phyloP scores from a whole-genome alignment of 176 grass and related monocot genomes.

The Oryza officinalis region DNA sequence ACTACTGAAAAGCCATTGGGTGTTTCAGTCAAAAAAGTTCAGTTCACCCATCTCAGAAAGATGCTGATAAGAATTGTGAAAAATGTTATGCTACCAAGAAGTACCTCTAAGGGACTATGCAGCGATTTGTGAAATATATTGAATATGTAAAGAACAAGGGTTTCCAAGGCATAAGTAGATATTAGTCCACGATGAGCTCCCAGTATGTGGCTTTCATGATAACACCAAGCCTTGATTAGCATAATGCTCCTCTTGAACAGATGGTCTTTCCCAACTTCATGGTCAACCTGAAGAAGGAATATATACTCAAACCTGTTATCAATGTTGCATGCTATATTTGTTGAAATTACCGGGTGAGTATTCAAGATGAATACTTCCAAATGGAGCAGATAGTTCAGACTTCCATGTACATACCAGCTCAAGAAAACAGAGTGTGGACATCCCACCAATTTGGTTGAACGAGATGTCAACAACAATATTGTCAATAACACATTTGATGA shows the following conservation, averaged over 20 bases:
- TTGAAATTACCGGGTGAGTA: not conserved
- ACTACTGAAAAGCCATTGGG: not conserved
- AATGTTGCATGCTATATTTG: not conserved
- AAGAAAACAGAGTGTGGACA: constrained; percentile 68
- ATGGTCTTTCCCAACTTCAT: constrained; percentile 58
- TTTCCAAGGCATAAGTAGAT: constrained; percentile 89
- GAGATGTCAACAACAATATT: constrained; percentile 82
- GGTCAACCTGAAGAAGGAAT: constrained; percentile 56
- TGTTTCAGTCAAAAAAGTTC: not conserved
- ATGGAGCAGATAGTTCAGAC: not conserved
- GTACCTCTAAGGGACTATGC: constrained; percentile 67
- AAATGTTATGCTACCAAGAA: constrained; percentile 4
- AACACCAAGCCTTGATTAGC: constrained; percentile 91
- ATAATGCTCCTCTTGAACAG: constrained; percentile 92
- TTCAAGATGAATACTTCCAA: not conserved
- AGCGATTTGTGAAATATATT: constrained; percentile 67
- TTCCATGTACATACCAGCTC: constrained; percentile 58
- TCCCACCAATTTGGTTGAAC: constrained; percentile 81
- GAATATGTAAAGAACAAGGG: constrained; percentile 72
- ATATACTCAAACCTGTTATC: not conserved
- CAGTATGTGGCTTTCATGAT: constrained; percentile 71
- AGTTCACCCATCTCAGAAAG: not conserved
- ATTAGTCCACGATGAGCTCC: constrained; percentile 70
- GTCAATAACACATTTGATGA: constrained; percentile 78
- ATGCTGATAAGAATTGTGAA: not conserved